Evolutionary conservation across 208 protist genomes (phyloP), one percentile per base, ranked within the genome.

Genomic region (Acanthamoeba rhysodes): DNA sequence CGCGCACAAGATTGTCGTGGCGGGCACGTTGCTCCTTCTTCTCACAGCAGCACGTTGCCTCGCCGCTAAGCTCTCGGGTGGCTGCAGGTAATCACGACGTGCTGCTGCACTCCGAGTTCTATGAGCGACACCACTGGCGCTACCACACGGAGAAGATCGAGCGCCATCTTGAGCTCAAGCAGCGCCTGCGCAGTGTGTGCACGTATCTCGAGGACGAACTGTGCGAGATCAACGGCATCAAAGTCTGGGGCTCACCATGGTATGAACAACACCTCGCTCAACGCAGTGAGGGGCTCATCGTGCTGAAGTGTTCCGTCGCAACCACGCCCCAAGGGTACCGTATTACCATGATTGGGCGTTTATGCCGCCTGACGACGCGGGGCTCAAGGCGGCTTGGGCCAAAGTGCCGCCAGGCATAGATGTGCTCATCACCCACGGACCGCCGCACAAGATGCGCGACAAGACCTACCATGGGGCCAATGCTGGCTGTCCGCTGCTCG

Each of bases 341-440:
- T 84, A 94, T n/a, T 94, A 94, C 45, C 90, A 94, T 12, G 90
- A 94, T 41, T 94, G 90, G 90, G 90, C 90, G 64, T 94, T 94
- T 48, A 94, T 94, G 90, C n/a, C 80, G 37, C 66, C 59, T 2
- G 90, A 94, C 27, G 90, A 94, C 12, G 41, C 20, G 68, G 45
- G 20, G 16, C 45, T 84, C 20, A 57, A 53, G 48, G 84, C 50
- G 9, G 59, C 14, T 18, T 94, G 90, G 90, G 27, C 27, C n/a
- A 82, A 24, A 66, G 48, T 94, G 10, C 90, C 90, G 4, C 0
- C 27, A 27, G 68, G 66, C 16, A n/a, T 94, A 4, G 90, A 94
- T 57, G 90, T 94, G 90, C 50, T 94, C n/a, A 82, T 94, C 32
- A 94, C 90, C 0, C 90, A 94, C 34, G 90, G 90, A 1, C 90